phyloP scores from a whole-genome alignment of 2,329 filamentous ascomycete species.

The Aureobasidium sp. region DNA sequence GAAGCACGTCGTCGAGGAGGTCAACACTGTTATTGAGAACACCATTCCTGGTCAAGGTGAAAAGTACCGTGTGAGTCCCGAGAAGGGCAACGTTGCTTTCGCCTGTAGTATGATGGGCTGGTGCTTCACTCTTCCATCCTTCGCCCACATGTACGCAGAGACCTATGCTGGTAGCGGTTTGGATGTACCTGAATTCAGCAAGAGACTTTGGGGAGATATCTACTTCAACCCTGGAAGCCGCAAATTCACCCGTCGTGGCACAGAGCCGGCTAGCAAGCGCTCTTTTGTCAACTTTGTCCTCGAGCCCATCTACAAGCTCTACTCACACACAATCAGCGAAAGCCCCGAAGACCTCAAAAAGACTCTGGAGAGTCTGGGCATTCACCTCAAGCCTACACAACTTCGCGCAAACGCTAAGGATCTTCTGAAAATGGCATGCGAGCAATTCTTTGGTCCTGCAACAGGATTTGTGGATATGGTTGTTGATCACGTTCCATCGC shows the following conservation, averaged over 20 bases:
- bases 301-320: constrained; percentile 99
- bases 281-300: constrained; percentile 99
- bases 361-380: constrained; percentile 85
- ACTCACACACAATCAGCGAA: constrained; percentile 94
- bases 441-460: constrained; percentile 96
- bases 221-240: constrained; percentile 99
- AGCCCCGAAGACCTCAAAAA: constrained; percentile 84
- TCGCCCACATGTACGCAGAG: constrained; percentile 93
- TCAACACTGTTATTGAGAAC: constrained; percentile 91
- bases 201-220: constrained; percentile 93
- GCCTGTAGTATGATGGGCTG: constrained; percentile 89
- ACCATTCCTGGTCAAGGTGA: constrained; percentile 74
- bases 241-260: constrained; percentile 92
- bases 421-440: constrained; percentile 96
- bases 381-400: constrained; percentile 84
- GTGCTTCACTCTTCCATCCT: constrained; percentile 92
- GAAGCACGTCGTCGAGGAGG: constrained; percentile 96
- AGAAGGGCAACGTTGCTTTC: constrained; percentile 98
- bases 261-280: constrained; percentile 87
- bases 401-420: constrained; percentile 93
- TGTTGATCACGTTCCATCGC: constrained; percentile 97
- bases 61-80: constrained; percentile 74
- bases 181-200: constrained; percentile 73
- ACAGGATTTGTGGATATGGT: constrained; percentile 99
- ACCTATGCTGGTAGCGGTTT: constrained; percentile 53